Evolutionary conservation across 2,329 filamentous ascomycete genomes (phyloP).

Genomic region (Nigrospora sphaerica): DNA sequence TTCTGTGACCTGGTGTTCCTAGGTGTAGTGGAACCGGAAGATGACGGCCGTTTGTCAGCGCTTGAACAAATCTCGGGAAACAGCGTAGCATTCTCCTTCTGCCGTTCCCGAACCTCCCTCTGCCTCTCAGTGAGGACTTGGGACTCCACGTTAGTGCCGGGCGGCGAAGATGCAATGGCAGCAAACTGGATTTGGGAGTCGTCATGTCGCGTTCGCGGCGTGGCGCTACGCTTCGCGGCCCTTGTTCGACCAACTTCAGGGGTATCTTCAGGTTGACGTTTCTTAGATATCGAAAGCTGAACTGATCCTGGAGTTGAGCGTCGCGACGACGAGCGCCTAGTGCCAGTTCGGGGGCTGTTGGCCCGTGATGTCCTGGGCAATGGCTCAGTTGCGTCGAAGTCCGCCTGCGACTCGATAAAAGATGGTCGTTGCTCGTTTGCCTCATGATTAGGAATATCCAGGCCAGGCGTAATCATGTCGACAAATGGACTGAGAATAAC

Average conservation of each 20-base stretch:
- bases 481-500: conserved; percentile 49
- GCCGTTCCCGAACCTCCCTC: conserved; percentile 67
- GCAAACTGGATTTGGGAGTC: conserved; percentile 78
- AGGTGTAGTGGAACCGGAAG: conserved; percentile 4
- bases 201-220: conserved; percentile 61
- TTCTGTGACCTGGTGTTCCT: conserved; percentile 11
- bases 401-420: conserved; percentile 41
- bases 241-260: conserved; percentile 17
- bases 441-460: conserved; percentile 29
- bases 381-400: conserved; percentile 22
- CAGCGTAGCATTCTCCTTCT: conserved; percentile 57
- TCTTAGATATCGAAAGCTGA: conserved; percentile 22
- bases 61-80: conserved; percentile 63
- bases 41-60: conserved; percentile 8
- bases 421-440: conserved; percentile 29
- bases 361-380: conserved; percentile 10
- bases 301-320: conserved; percentile 24
- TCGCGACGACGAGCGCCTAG: conserved; percentile 10
- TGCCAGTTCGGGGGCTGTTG: neutral
- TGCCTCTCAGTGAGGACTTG: conserved; percentile 75
- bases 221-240: conserved; percentile 29
- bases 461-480: conserved; percentile 37
- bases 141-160: conserved; percentile 47
- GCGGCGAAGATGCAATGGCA: conserved; percentile 54
- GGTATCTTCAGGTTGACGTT: conserved; percentile 13